Base-by-base conservation (phyloP, 331 rosid genomes). In the Malus hybrid region DNA sequence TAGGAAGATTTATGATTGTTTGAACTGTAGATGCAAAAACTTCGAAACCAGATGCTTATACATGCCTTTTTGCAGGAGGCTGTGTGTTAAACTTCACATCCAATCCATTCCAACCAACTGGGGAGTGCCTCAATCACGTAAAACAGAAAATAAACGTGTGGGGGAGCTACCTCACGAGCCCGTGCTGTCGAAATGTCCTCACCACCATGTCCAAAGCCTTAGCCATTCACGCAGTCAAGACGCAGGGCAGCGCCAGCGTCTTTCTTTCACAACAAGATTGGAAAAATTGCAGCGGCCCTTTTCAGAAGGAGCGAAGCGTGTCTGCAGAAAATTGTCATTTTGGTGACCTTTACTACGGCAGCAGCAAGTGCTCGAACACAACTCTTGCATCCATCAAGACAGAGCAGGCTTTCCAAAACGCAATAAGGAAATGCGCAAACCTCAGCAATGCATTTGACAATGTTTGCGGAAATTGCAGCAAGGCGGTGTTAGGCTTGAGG, bases 101-200 rank as follows among this genome's bases (percentile, higher is more conserved):
- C 12, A 60, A 29, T 66, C 83, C 82, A 7, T 75, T 78, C 52
- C 82, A 78, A 74, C 76, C 81, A 71, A 80, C 74, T 10, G 77
- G 75, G 16, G 89, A 84, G 66, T 91, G 97, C 62, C 44, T 50
- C 1, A 2, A 3, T 52, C 13, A 20, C 14, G 81, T 74, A n/a
- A 72, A 64, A 16, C 86, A 75, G 50, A 61, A 60, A 10, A 73
- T 87, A 56, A 58, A 5, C n/a, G n/a, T 22, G 0, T 93, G 97
- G 97, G 74, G 72, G 4, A 82, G 83, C n/a, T 78, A 85, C 72
- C 86, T 85, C 2, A 58, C 55, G 8, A 87, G 83, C 4, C 56
- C 83, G 1, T 93, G 98, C 83, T 93, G 98, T 60, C 86, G 91
- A 4, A 88, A 89, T 19, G 86, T 83, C 60, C 86, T 89, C 7